Base-by-base conservation (phyloP, 176 grass and related monocot species). In the Luzula sylvatica region DNA sequence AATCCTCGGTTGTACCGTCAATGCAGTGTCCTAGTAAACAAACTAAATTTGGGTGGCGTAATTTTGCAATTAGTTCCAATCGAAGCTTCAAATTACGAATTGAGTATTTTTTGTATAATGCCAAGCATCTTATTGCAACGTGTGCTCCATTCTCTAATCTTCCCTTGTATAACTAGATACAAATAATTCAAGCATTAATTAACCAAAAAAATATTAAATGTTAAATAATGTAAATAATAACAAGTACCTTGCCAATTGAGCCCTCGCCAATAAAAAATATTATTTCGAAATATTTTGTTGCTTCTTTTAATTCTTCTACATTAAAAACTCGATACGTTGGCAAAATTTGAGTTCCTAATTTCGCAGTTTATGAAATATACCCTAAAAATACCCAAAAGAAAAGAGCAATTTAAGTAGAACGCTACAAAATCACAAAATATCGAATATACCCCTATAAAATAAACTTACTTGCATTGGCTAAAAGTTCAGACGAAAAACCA, bases 211-310 rank as follows among this genome's bases (percentile, higher is more conserved):
- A 11, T 6, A 43, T 9, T 58, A 39, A 40, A 49, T 64, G 30
- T 4, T 8, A 20, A 50, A 20, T 42, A 28, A 47, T 46, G 45
- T 32, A n/a, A 19, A 35, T 24, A 61, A 61, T n/a, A n/a, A n/a
- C n/a, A n/a, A n/a, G n/a, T 42, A 95, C 90, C 90, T 95, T 95
- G 67, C 90, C 90, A 55, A 78, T 85, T 71, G 90, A 78, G n/a
- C 90, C 90, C 58, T 95, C 90, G 13, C 90, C 83, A 66, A 95
- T 73, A 76, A 75, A 88, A 57, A 73, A 60, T 13, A 74, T 79
- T 7, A 38, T 20, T 55, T 85, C 80, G 47, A 95, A 95, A 64
- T 71, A 70, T 56, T 86, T 86, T 62, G 90, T 88, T 3, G 90
- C 80, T 79, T 86, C 84, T 68, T 88, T 95, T 39, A 95, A 72